Evolutionary conservation across 2,329 filamentous ascomycete genomes (phyloP).

Genomic region (Pseudopyrenochaeta lycopersici): DNA sequence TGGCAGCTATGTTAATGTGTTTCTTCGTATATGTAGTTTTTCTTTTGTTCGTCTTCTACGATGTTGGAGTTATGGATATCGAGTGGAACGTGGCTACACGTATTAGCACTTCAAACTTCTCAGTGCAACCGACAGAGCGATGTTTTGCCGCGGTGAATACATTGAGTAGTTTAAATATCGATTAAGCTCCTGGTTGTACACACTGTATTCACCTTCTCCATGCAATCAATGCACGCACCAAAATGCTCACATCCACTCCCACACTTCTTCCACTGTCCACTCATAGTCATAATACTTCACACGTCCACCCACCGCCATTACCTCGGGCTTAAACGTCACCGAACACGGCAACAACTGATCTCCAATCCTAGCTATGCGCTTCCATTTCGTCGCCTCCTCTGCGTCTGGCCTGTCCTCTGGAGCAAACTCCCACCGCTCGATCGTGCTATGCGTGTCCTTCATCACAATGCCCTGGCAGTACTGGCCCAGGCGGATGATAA

Average conservation of each 20-base stretch:
- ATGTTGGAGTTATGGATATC: no score
- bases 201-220: not conserved
- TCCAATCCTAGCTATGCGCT: slow-evolving; percentile 49
- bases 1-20: not conserved
- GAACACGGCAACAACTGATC: slow-evolving; percentile 53
- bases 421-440: slow-evolving; percentile 65
- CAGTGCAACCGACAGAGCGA: not conserved
- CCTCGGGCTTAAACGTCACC: slow-evolving; percentile 41
- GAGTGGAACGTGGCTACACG: no score
- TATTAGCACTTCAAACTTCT: no score
- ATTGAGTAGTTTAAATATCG: not conserved
- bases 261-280: slow-evolving; percentile 52
- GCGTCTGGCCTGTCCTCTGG: slow-evolving; percentile 9
- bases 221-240: not conserved
- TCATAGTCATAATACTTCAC: slow-evolving; percentile 43
- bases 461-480: slow-evolving; percentile 66
- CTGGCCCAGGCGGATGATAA: slow-evolving; percentile 63
- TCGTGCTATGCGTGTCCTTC: slow-evolving; percentile 52
- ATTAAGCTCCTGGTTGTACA: not conserved
- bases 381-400: slow-evolving; percentile 41
- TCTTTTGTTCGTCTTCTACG: no score
- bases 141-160: not conserved
- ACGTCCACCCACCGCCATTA: slow-evolving; percentile 38
- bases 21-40: no score
- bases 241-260: slow-evolving; percentile 28